Evolutionary conservation across 768 basidiomycete genomes (phyloP), one percentile per base, ranked within the genome.

Genomic region (Leccinum rimulosum): DNA sequence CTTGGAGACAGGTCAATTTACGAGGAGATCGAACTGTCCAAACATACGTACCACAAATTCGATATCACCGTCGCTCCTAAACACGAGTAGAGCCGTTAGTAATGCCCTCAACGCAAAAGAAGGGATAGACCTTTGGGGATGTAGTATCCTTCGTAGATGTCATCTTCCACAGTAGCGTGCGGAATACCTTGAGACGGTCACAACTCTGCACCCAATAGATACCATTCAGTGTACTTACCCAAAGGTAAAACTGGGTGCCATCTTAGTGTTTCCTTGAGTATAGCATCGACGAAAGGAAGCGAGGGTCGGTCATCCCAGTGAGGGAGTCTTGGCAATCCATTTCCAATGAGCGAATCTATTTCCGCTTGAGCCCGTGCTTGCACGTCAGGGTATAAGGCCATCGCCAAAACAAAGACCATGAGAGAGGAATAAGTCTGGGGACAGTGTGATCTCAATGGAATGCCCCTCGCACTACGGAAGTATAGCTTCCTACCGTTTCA

Each of bases 41-140:
- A 14, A 2, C 10, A 3, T 22, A 54, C 55, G 10, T 52, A 65
- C 70, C 67, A 65, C 5, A 59, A 38, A 43, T 71, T 73, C 12
- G 30, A 40, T 25, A 69, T 3, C 40, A 62, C 64, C 4, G 60
- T 68, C 25, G 61, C 67, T 2, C 71, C 69, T 65, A 17, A 19
- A 30, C 1, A n/a, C 12, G 47, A 15, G 31, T 31, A n/a, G 33
- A 30, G 45, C 6, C 15, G 15, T 61, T 9, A 40, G 25, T 15
- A 8, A 51, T 35, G 2, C 25, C 45, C n/a, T 60, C 40, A 47
- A 8, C 27, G 40, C 22, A 40, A 53, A 25, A 50, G 28, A 38
- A 38, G 50, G 6, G 27, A 35, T 31, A 78, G 68, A 63, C 82
- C 84, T 61, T 77, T 75, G 14, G 85, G 83, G 47, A 86, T 86